Evolutionary conservation across 306 rosid species (phyloP).

Genomic region (Quercus wislizeni): DNA sequence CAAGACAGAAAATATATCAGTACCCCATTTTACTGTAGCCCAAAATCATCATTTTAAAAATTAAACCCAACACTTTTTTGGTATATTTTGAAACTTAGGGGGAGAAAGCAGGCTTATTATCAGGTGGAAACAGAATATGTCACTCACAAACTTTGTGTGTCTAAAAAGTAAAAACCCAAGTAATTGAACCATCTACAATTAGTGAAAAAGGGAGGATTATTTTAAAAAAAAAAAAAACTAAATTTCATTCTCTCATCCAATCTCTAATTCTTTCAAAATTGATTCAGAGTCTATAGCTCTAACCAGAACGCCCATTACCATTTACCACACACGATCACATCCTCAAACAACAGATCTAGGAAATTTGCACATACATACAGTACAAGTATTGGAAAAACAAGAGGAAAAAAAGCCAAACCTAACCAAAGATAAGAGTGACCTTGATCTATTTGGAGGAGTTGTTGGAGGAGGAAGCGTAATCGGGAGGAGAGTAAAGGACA

Average conservation of each 20-base stretch:
- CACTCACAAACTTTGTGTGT: no score
- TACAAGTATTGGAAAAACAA: not conserved
- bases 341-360: not conserved
- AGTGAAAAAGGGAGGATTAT: no score
- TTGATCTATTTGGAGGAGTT: slow-evolving; percentile 19
- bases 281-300: not conserved
- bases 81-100: no score
- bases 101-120: no score
- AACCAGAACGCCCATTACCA: not conserved
- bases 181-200: no score
- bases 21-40: no score
- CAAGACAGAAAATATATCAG: no score
- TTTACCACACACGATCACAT: not conserved
- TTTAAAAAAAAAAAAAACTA: not conserved
- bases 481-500: slow-evolving; percentile 40
- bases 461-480: slow-evolving; percentile 25
- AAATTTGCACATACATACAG: no score
- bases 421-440: not conserved
- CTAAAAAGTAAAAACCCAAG: no score
- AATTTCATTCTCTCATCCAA: not conserved
- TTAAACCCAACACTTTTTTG: no score
- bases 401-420: not conserved
- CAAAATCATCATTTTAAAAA: no score
- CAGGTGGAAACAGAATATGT: no score
- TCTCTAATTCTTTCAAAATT: not conserved